Evolutionary conservation across 306 rosid genomes (phyloP).

Genomic region (Lathyrus oleraceus): DNA sequence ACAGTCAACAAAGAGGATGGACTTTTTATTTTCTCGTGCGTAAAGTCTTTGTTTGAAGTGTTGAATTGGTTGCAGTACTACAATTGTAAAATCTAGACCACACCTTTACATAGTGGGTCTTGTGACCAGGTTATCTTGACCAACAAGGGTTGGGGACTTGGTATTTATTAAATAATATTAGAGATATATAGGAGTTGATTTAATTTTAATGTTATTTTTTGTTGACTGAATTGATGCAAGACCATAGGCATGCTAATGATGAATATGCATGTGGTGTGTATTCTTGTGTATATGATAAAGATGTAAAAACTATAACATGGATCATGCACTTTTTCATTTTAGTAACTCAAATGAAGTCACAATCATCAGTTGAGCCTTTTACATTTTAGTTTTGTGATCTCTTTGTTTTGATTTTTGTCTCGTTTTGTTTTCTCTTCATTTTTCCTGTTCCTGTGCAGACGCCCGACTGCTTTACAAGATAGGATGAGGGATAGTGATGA

Average conservation of each 20-base stretch:
- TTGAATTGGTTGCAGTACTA: slow-evolving; percentile 25
- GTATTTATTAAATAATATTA: slow-evolving; percentile 13
- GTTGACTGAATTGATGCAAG: background rate
- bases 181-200: background rate
- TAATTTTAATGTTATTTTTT: slow-evolving; percentile 13
- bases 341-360: background rate
- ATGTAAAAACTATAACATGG: background rate
- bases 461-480: slow-evolving; percentile 95
- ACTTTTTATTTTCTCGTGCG: background rate
- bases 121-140: slow-evolving; percentile 25
- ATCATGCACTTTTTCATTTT: slow-evolving; percentile 15
- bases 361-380: slow-evolving; percentile 11
- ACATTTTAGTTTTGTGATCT: background rate
- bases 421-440: slow-evolving; percentile 8
- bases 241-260: slow-evolving; percentile 3
- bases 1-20: slow-evolving; percentile 4
- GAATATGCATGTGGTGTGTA: background rate
- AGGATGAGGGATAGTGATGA: slow-evolving; percentile 96
- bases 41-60: slow-evolving; percentile 4
- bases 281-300: background rate
- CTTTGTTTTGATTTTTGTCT: slow-evolving; percentile 11
- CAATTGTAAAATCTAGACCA: background rate
- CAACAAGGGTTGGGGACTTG: slow-evolving; percentile 21
- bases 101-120: slow-evolving; percentile 5
- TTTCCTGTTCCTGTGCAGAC: slow-evolving; percentile 54